These are phyloP conservation scores for Backusella mclennaniae DNA, from an alignment of 192 early-diverging fungal species.

Conservation along the genomic window DNA sequence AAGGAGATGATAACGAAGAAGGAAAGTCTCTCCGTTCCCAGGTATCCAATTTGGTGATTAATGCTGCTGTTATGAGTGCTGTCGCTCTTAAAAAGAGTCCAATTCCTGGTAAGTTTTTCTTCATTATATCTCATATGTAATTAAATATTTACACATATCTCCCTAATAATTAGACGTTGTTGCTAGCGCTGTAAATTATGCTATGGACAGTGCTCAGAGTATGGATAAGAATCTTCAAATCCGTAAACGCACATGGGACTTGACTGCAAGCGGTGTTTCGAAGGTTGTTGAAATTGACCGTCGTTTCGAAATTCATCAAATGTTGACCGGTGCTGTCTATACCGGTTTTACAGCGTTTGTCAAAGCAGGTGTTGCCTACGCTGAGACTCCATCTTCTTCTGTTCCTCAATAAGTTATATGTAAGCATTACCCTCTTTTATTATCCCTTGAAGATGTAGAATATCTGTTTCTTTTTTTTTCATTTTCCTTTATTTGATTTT, in stretches of 20 bases:
- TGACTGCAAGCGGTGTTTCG: constrained; percentile 41
- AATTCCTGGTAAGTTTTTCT: constrained; percentile 35
- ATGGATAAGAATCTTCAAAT: constrained; percentile 49
- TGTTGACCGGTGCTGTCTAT: constrained; percentile 45
- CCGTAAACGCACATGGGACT: constrained; percentile 50
- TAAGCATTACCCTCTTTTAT: not conserved
- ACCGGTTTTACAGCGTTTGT: constrained; percentile 45
- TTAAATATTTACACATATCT: not conserved
- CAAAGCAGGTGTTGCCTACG: constrained; percentile 53
- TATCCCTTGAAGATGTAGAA: not conserved
- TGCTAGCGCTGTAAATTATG: constrained; percentile 36
- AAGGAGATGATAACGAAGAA: not conserved
- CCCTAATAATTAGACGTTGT: constrained; percentile 33
- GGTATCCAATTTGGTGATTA: constrained; percentile 35
- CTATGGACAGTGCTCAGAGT: constrained; percentile 32
- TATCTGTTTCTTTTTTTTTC: not conserved
- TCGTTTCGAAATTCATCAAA: constrained; percentile 52
- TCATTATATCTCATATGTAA: not conserved
- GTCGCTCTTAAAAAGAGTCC: constrained; percentile 53
- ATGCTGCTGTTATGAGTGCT: constrained; percentile 44
- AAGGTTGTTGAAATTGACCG: constrained; percentile 50
- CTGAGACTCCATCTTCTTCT: constrained; percentile 33
- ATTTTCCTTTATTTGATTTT: not conserved
- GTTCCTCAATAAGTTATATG: not conserved
- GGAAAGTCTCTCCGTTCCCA: not conserved